phyloP scores from a whole-genome alignment of 768 basidiomycete species.

The Infundibulicybe gibba region DNA sequence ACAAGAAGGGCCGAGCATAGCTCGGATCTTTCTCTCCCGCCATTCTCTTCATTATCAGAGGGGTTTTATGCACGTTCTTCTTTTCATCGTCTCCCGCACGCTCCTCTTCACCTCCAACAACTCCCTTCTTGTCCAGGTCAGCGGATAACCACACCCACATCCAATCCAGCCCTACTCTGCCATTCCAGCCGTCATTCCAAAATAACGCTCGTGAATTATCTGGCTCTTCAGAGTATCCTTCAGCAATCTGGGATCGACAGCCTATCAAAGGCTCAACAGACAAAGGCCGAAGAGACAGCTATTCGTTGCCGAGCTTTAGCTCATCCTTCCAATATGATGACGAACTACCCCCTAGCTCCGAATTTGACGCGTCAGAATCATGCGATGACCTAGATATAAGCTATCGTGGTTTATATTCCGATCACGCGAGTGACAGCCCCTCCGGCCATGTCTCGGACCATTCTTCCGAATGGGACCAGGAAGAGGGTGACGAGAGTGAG shows the following conservation, averaged over 20 bases:
- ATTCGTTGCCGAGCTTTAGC: constrained; percentile 22
- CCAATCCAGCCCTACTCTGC: constrained; percentile 30
- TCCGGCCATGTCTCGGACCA: constrained; percentile 25
- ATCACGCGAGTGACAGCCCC: constrained; percentile 19
- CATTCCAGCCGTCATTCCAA: constrained; percentile 21
- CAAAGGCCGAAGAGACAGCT: constrained; percentile 15
- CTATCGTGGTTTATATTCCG: constrained; percentile 19
- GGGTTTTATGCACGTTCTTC: constrained; percentile 14
- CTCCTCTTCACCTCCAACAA: constrained; percentile 37
- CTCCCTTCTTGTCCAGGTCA: constrained; percentile 25
- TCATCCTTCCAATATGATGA: constrained; percentile 20
- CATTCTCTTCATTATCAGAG: constrained; percentile 12
- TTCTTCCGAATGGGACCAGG: constrained; percentile 29
- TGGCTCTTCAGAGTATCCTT: constrained; percentile 23
- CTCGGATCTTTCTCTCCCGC: constrained; percentile 15
- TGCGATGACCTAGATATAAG: constrained; percentile 22
- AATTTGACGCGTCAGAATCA: constrained; percentile 28
- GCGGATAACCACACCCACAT: constrained; percentile 25
- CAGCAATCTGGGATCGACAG: constrained; percentile 19
- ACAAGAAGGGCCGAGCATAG: constrained; percentile 13
- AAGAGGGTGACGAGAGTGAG: constrained; percentile 18
- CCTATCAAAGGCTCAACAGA: constrained; percentile 6
- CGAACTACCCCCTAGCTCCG: constrained; percentile 25
- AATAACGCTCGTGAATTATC: constrained; percentile 11
- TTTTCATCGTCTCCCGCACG: constrained; percentile 28